phyloP scores from a whole-genome alignment of 768 basidiomycete species.

The Boletales sp. region DNA sequence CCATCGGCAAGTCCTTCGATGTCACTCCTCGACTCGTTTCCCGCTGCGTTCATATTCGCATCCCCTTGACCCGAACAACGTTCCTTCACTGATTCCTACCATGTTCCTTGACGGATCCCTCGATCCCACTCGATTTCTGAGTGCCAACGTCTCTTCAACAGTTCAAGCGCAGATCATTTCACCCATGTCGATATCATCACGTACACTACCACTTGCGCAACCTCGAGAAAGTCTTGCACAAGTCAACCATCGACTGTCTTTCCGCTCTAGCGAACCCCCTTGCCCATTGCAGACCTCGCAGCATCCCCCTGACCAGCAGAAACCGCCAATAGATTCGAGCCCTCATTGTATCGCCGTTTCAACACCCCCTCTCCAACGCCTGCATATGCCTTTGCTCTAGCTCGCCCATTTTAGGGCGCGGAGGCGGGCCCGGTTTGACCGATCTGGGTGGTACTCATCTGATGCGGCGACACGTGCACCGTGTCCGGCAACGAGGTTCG shows the following conservation, averaged over 20 bases:
- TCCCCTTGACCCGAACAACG: neutral
- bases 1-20: neutral
- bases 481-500: neutral
- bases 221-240: neutral
- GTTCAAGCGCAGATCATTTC: neutral
- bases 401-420: neutral
- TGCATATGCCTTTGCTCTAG: neutral
- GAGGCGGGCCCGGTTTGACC: neutral
- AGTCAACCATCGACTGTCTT: neutral
- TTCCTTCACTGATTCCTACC: neutral
- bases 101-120: neutral
- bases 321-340: neutral
- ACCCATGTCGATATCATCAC: neutral
- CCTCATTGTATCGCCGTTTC: neutral
- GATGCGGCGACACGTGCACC: neutral
- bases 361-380: neutral
- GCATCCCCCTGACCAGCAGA: neutral
- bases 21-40: neutral
- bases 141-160: neutral
- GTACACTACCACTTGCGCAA: neutral
- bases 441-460: neutral
- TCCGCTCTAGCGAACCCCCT: too few relatives aligned
- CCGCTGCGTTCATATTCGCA: neutral
- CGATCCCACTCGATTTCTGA: neutral
- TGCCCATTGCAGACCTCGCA: neutral